phyloP scores from a whole-genome alignment of 2,329 filamentous ascomycete genomes.

The Metarhizium humberi region DNA sequence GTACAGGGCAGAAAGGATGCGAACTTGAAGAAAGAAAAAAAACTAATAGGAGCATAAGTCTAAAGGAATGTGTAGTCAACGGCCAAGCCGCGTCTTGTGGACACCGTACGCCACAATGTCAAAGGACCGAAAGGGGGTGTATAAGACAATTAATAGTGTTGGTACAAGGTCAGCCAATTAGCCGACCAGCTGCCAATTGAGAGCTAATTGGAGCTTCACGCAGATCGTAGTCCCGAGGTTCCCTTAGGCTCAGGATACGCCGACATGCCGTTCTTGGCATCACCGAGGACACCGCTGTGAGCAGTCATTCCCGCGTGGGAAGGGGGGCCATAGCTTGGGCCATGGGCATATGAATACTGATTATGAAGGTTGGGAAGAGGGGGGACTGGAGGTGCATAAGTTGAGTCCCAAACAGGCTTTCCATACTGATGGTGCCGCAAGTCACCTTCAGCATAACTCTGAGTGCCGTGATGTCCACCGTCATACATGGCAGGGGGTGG shows the following conservation, averaged over 20 bases:
- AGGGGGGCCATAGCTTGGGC: neutral
- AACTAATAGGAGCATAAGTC: neutral
- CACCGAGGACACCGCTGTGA: neutral
- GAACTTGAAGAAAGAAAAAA: neutral
- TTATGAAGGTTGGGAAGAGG: neutral
- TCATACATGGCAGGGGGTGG: conserved; percentile 5
- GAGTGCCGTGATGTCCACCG: conserved; percentile 2
- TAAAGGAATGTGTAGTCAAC: neutral
- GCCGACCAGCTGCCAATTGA: neutral
- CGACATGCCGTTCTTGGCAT: neutral
- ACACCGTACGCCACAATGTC: neutral
- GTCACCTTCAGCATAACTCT: neutral
- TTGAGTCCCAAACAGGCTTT: conserved; percentile 1
- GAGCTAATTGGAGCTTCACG: neutral
- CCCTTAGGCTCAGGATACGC: conserved; percentile 4
- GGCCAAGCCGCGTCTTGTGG: neutral
- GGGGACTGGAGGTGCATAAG: conserved; percentile 1
- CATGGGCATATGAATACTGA: neutral
- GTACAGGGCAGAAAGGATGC: too few species aligned
- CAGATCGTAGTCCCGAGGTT: neutral
- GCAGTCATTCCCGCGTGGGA: neutral
- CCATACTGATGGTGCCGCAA: neutral
- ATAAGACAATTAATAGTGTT: too few species aligned
- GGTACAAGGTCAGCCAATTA: too few species aligned
- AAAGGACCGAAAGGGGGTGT: too few species aligned